These are phyloP conservation scores for Fusarium armeniacum DNA, from an alignment of 2,329 filamentous ascomycete species.

Conservation along the genomic window DNA sequence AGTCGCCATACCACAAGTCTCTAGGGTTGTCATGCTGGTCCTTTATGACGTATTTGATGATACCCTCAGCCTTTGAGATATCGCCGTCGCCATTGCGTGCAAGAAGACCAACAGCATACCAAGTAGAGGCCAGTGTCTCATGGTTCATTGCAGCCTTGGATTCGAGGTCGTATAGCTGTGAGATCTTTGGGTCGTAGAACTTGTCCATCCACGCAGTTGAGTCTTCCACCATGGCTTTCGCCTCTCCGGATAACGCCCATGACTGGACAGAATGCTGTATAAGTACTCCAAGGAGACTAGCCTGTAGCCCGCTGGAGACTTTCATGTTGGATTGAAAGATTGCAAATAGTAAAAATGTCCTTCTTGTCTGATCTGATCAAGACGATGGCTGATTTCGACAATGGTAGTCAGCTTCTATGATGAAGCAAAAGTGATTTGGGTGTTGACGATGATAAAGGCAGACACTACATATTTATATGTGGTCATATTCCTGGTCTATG, in stretches of 20 bases:
- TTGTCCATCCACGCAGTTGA: constrained; percentile 36
- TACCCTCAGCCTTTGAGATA: constrained; percentile 12
- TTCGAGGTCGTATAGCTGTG: constrained; percentile 27
- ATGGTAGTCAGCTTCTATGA: neutral
- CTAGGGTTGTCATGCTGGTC: constrained; percentile 18
- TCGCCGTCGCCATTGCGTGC: constrained; percentile 21
- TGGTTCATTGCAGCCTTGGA: constrained; percentile 25
- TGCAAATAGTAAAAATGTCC: neutral
- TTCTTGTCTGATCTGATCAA: neutral
- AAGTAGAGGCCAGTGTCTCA: constrained; percentile 24
- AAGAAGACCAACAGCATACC: constrained; percentile 31
- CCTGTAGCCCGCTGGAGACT: neutral
- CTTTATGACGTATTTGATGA: constrained; percentile 26
- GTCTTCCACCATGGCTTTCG: constrained; percentile 31
- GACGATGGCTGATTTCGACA: neutral
- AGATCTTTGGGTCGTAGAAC: constrained; percentile 43
- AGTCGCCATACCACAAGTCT: constrained; percentile 31
- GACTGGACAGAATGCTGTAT: neutral
- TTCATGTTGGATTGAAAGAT: constrained; percentile 13
- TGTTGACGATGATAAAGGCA: rapidly evolving
- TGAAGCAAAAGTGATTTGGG: neutral
- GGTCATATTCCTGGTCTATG: neutral
- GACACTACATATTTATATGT: constrained; percentile 23
- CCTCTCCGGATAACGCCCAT: constrained; percentile 24
- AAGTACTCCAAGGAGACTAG: constrained; percentile 13